Base-by-base conservation (phyloP, 306 rosid species). In the Benincasa hispida region DNA sequence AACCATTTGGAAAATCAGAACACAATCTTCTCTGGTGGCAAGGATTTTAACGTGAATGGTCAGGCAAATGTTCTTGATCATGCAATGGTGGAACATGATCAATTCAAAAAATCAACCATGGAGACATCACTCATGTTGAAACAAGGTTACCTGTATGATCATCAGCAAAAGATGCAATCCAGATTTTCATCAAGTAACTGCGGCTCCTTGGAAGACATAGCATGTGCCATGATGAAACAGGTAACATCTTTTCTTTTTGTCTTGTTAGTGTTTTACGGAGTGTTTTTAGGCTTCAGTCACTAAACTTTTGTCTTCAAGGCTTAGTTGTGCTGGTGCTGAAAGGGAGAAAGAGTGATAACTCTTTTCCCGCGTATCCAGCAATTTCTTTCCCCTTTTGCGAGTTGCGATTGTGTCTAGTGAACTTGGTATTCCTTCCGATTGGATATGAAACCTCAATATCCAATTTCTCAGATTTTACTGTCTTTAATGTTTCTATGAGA, bases 201-300 rank as follows among this genome's bases (percentile, higher is more conserved):
- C 22, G 98, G 96, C 72, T 87, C 97, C 53, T 84, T 93, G 90
- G 97, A 92, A 75, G 96, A 90, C 81, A 78, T 91, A 37, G 90
- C 90, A 48, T 80, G 82, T 67, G 85, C 94, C 69, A 88, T 87
- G 94, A 87, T 87, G 79, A 88, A 86, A 78, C 90, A 90, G 96
- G 98, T 94, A 83, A 81, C 76, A 58, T 72, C 79, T 75, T 47
- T 75, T 80, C 55, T 22, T 67, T 41, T 67, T 67, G 54, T 82
- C 32, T 74, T 51, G 12, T 55, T 22, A 55, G 19, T 11, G 72
- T 53, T 17, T 39, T 45, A 2, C 76, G 0, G 55, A 27, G 56
- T 17, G 27, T 5, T 39, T 69, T 56, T 25, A 39, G 19, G 74
- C 24, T n/a, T 66, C n/a, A 56, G 30, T 27, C 56, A 39, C 34